Percentiles rank a stretch among this genome's conserved stretches.
Conservation (phyloP, 768 basidiomycete species). For the Phlegmacium glaucopus region DNA sequence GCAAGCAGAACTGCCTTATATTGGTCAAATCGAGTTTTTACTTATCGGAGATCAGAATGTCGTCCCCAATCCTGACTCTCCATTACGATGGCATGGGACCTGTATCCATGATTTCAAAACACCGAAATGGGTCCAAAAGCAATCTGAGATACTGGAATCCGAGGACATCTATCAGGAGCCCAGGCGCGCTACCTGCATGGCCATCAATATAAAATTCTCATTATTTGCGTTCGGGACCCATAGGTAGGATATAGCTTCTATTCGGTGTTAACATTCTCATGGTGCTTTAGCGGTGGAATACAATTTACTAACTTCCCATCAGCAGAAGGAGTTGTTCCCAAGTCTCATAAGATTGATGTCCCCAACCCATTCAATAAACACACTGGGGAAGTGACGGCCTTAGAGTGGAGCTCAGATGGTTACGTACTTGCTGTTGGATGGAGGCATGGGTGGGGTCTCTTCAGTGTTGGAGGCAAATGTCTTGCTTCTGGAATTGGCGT, state of each 20-base stretch:
- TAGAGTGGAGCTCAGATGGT: slow-evolving; percentile 96
- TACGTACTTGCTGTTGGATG: slow-evolving; percentile 94
- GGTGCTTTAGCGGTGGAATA: slow-evolving; percentile 52
- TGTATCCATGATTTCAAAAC: slow-evolving; percentile 75
- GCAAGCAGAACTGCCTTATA: no score
- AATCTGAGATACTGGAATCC: slow-evolving; percentile 36
- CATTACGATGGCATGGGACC: slow-evolving; percentile 65
- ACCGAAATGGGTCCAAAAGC: slow-evolving; percentile 80
- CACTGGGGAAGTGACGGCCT: slow-evolving; percentile 57
- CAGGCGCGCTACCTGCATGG: slow-evolving; percentile 57
- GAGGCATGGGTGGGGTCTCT: slow-evolving; percentile 86
- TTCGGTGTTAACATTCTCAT: neutral
- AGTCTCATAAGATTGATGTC: slow-evolving; percentile 59
- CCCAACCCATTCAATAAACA: slow-evolving; percentile 57
- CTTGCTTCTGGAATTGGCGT: slow-evolving; percentile 74
- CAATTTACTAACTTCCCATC: slow-evolving; percentile 70
- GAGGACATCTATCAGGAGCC: slow-evolving; percentile 56
- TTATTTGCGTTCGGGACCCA: slow-evolving; percentile 76
- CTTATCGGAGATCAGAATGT: slow-evolving; percentile 5
- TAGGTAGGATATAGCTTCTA: slow-evolving; percentile 38
- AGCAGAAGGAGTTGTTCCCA: slow-evolving; percentile 51
- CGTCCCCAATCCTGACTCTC: no score
- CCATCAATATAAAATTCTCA: slow-evolving; percentile 79
- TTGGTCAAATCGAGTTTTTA: no score
- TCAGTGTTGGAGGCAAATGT: slow-evolving; percentile 87